Evolutionary conservation across 768 basidiomycete species (phyloP).

Genomic region (Amanita molliuscula): DNA sequence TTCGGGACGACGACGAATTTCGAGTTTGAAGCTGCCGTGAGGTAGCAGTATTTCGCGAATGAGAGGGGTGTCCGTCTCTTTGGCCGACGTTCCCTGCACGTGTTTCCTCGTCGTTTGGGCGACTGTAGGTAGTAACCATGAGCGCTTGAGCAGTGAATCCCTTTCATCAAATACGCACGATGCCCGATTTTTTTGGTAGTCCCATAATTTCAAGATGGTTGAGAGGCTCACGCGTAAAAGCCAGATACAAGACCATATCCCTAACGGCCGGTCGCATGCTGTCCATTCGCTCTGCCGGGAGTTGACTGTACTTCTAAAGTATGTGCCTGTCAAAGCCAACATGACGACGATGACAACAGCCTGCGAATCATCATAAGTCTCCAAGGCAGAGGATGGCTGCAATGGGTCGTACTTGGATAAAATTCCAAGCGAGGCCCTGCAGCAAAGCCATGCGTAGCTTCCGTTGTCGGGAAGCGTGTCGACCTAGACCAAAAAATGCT

Average conservation of each 20-base stretch:
- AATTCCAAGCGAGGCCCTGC: slow-evolving; percentile 31
- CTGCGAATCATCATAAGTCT: slow-evolving; percentile 20
- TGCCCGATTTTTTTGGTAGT: slow-evolving; percentile 25
- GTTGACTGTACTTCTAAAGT: slow-evolving; percentile 29
- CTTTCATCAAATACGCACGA: slow-evolving; percentile 13
- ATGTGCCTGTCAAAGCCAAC: slow-evolving; percentile 28
- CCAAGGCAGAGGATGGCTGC: not conserved
- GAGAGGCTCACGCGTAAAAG: slow-evolving; percentile 34
- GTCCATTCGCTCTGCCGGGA: slow-evolving; percentile 33
- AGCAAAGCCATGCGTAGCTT: slow-evolving; percentile 39
- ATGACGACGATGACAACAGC: slow-evolving; percentile 38
- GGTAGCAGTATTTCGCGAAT: not conserved
- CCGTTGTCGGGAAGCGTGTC: slow-evolving; percentile 34
- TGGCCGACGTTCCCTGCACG: not conserved
- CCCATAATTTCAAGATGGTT: slow-evolving; percentile 38
- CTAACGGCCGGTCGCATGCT: slow-evolving; percentile 44
- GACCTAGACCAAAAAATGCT: slow-evolving; percentile 39
- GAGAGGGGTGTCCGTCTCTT: not conserved
- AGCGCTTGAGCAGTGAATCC: not conserved
- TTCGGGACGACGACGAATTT: not conserved
- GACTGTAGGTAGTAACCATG: slow-evolving; percentile 1
- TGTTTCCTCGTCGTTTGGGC: slow-evolving; percentile 1
- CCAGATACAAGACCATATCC: slow-evolving; percentile 50
- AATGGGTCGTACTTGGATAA: slow-evolving; percentile 33
- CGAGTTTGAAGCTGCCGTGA: not conserved